Percentiles rank a stretch among this genome's conserved stretches.
Conservation (phyloP, 2,329 filamentous ascomycete species). For the Diaporthe sp. region DNA sequence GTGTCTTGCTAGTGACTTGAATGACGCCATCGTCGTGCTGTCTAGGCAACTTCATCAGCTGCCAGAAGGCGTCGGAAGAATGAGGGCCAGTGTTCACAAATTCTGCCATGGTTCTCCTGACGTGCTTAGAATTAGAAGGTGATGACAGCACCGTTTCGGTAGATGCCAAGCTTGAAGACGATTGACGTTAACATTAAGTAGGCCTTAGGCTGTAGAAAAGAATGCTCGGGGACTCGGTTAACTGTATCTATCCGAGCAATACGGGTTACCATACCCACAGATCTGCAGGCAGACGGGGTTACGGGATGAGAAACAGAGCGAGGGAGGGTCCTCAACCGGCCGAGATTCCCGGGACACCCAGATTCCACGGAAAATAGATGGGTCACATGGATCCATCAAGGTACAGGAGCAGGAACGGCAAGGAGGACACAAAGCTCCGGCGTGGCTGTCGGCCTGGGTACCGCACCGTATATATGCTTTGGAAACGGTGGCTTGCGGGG, state of each 20-base stretch:
- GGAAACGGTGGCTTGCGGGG: no score
- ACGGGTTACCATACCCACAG: not conserved
- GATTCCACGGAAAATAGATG: not conserved
- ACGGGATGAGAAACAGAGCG: no score
- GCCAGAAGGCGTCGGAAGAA: not conserved
- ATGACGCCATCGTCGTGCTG: not conserved
- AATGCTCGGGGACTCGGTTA: not conserved
- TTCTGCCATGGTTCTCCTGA: not conserved
- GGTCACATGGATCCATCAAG: no score
- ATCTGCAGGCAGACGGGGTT: not conserved
- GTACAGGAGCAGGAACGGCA: no score
- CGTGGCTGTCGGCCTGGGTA: no score
- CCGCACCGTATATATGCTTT: no score
- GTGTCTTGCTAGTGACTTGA: not conserved
- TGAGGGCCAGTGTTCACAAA: not conserved
- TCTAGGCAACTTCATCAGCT: not conserved
- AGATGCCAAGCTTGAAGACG: not conserved
- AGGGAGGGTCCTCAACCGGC: not conserved
- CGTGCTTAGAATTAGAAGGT: not conserved
- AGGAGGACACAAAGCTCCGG: no score
- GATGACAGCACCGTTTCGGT: not conserved
- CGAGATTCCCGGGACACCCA: not conserved
- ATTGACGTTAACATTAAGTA: not conserved
- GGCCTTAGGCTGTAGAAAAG: not conserved
- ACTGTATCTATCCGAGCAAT: not conserved